These are phyloP conservation scores for Rhizophagus sp. DNA, from an alignment of 192 early-diverging fungal species.

Conservation along the genomic window DNA sequence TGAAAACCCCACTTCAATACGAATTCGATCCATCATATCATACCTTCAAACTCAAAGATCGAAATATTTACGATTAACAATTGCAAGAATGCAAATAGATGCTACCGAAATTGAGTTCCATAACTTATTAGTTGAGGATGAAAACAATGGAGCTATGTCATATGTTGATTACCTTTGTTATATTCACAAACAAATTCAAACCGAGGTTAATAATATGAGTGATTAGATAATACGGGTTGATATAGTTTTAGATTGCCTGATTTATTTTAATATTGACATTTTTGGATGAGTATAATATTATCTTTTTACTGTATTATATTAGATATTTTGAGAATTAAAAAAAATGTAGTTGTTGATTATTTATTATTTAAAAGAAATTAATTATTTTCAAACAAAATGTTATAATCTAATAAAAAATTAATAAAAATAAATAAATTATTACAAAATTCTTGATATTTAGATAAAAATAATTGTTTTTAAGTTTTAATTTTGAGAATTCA, in stretches of 20 bases:
- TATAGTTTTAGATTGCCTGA: too few relatives aligned
- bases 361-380: background rate
- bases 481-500: too few relatives aligned
- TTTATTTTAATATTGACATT: background rate
- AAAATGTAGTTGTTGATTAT: background rate
- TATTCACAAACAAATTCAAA: conserved; percentile 87
- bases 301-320: background rate
- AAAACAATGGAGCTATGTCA: conserved; percentile 81
- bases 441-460: too few relatives aligned
- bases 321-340: background rate
- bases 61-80: conserved; percentile 64
- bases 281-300: background rate
- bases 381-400: background rate
- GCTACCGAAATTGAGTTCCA: conserved; percentile 78
- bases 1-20: conserved; percentile 59
- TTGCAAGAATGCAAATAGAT: conserved; percentile 88
- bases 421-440: too few relatives aligned
- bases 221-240: background rate
- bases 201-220: conserved; percentile 54
- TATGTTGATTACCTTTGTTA: conserved; percentile 92
- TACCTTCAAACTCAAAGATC: conserved; percentile 66
- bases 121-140: conserved; percentile 83
- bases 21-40: conserved; percentile 64
- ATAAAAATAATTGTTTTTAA: too few relatives aligned
- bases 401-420: background rate